These are phyloP conservation scores for Stagonosporopsis vannaccii DNA, from an alignment of 2,329 filamentous ascomycete species.

Conservation along the genomic window DNA sequence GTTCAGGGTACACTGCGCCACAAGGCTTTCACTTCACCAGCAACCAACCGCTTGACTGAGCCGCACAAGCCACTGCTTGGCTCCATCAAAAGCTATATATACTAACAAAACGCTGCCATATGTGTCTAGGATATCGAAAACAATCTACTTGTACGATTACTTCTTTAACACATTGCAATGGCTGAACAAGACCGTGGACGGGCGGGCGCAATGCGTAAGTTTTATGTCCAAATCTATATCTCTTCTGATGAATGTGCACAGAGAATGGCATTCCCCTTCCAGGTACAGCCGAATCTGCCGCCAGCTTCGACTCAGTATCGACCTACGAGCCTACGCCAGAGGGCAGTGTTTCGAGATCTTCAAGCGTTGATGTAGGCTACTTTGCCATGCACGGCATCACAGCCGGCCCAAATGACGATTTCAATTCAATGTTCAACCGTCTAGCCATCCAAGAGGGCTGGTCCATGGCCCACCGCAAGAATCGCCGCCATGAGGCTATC, in stretches of 20 bases:
- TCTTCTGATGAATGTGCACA: background rate
- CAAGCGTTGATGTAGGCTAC: constrained; percentile 1
- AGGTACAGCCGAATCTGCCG: background rate
- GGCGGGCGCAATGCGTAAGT: background rate
- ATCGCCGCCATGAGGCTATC: constrained; percentile 10
- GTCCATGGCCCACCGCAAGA: constrained; percentile 15
- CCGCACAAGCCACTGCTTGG: constrained; percentile 13
- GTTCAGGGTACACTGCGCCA: constrained; percentile 12
- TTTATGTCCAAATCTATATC: background rate
- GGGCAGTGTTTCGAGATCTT: constrained; percentile 1
- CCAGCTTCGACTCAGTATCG: background rate
- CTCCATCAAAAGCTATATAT: background rate
- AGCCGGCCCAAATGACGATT: constrained; percentile 7
- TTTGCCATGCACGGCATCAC: constrained; percentile 21
- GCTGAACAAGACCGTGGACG: background rate
- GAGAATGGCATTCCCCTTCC: background rate
- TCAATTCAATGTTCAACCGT: constrained; percentile 24
- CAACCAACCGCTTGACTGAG: constrained; percentile 1
- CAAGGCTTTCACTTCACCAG: constrained; percentile 5
- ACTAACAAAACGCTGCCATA: background rate
- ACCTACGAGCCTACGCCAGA: constrained; percentile 2
- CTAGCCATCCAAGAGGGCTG: constrained; percentile 23
- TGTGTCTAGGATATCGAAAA: background rate
- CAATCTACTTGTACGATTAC: background rate
- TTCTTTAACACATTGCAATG: background rate